Conservation (phyloP, 208 protist species). For the Acanthamoeba divionensis region DNA sequence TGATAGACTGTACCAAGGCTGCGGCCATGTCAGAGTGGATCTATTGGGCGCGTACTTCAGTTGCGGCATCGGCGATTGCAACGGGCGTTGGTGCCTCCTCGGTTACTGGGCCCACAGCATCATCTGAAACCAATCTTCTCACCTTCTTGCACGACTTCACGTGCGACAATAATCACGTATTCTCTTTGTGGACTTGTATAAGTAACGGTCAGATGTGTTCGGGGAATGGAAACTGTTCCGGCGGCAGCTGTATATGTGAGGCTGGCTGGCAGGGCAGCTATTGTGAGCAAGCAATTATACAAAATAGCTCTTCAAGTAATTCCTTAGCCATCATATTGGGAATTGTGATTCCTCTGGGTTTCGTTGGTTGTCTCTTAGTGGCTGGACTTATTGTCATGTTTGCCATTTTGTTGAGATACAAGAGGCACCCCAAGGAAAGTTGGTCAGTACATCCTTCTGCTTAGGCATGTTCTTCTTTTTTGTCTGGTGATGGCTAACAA, state of each 20-base stretch:
- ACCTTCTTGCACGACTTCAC: background rate
- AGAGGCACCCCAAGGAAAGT: too few species aligned
- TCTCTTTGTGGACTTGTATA: background rate
- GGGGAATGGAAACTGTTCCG: background rate
- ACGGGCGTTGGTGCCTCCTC: too few species aligned
- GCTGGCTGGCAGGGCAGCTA: background rate
- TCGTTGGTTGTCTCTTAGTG: background rate
- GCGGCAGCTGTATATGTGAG: background rate
- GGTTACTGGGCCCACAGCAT: too few species aligned
- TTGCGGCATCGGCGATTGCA: background rate
- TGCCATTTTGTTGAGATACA: too few species aligned
- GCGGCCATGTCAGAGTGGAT: background rate
- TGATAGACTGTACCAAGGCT: conserved; percentile 8
- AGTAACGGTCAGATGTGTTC: background rate
- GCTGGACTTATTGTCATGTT: background rate
- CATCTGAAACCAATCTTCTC: too few species aligned
- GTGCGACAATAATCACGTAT: background rate
- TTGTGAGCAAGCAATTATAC: background rate
- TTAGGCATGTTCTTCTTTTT: too few species aligned
- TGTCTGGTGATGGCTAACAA: too few species aligned
- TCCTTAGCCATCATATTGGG: background rate
- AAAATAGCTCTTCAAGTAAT: background rate
- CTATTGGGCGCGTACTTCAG: background rate
- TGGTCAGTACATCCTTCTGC: too few species aligned
- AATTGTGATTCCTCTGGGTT: background rate